Evolutionary conservation across 2,329 filamentous ascomycete species (phyloP).

Genomic region (Hypoxylon sp.): DNA sequence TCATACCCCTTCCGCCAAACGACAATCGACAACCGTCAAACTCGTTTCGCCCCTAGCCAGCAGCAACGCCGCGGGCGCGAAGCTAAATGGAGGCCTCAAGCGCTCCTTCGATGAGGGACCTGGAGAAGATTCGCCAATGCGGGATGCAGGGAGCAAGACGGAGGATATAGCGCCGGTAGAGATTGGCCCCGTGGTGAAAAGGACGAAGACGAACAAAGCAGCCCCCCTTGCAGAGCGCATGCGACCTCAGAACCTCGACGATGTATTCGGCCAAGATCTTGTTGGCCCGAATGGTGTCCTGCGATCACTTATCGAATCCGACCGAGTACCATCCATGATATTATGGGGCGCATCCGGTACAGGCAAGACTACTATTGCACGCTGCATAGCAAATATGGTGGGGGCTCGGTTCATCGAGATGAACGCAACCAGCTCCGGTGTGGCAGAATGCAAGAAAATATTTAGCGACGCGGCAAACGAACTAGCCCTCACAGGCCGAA

Average conservation of each 20-base stretch:
- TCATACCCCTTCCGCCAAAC: constrained; percentile 70
- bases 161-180: constrained; percentile 45
- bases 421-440: constrained; percentile 90
- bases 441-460: constrained; percentile 92
- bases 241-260: constrained; percentile 85
- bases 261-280: constrained; percentile 91
- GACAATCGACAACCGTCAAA: constrained; percentile 58
- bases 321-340: constrained; percentile 93
- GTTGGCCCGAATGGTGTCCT: constrained; percentile 88
- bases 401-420: constrained; percentile 93
- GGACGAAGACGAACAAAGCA: constrained; percentile 75
- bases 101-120: constrained; percentile 68
- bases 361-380: constrained; percentile 91
- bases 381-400: constrained; percentile 86
- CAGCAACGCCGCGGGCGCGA: constrained; percentile 48
- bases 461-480: constrained; percentile 89
- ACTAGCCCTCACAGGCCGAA: constrained; percentile 82
- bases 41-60: constrained; percentile 54
- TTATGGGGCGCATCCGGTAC: constrained; percentile 88
- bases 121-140: constrained; percentile 47
- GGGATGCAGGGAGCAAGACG: constrained; percentile 44
- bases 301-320: constrained; percentile 85
- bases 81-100: constrained; percentile 60
- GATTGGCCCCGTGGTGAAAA: constrained; percentile 67
- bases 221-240: constrained; percentile 94